These are phyloP conservation scores for Cantharellus anzutake DNA, from an alignment of 768 basidiomycete species.

Conservation along the genomic window DNA sequence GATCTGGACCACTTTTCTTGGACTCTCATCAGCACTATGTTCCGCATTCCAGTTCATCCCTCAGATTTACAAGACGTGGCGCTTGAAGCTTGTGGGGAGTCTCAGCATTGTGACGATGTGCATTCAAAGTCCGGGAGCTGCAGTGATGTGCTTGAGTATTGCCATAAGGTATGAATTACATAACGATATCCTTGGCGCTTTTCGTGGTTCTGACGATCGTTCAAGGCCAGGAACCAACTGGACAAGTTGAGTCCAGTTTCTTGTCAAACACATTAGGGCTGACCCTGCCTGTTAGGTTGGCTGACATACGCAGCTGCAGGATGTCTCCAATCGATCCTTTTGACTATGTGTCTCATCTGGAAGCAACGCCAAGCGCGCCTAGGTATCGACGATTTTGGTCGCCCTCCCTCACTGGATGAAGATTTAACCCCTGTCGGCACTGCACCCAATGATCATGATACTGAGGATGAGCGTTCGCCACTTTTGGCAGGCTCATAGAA, in stretches of 20 bases:
- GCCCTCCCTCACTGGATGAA: conserved; percentile 20
- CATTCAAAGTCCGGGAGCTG: conserved; percentile 79
- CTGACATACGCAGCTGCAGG: conserved; percentile 65
- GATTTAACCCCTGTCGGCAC: too few species aligned
- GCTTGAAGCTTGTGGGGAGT: conserved; percentile 66
- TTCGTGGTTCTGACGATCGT: too few species aligned
- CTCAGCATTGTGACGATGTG: conserved; percentile 91
- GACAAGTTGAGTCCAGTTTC: conserved; percentile 31
- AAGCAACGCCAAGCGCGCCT: conserved; percentile 55
- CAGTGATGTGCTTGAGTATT: conserved; percentile 73
- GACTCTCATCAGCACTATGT: conserved; percentile 57
- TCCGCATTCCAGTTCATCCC: conserved; percentile 78
- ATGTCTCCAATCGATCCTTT: conserved; percentile 60
- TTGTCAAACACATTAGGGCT: neutral
- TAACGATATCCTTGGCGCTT: too few species aligned
- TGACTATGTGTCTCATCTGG: conserved; percentile 77
- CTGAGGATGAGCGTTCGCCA: too few species aligned
- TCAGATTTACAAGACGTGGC: conserved; percentile 66
- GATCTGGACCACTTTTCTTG: conserved; percentile 75
- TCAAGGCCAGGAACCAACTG: conserved; percentile 67
- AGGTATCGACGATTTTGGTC: conserved; percentile 80
- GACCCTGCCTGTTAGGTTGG: conserved; percentile 35
- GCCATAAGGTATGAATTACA: conserved; percentile 36
- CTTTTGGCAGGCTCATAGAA: too few species aligned
- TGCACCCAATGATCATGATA: too few species aligned